Percentiles rank a stretch among this genome's conserved stretches.
Conservation (phyloP, 371 early-diverging fungal genomes). For the Zancudomyces culisetae region DNA sequence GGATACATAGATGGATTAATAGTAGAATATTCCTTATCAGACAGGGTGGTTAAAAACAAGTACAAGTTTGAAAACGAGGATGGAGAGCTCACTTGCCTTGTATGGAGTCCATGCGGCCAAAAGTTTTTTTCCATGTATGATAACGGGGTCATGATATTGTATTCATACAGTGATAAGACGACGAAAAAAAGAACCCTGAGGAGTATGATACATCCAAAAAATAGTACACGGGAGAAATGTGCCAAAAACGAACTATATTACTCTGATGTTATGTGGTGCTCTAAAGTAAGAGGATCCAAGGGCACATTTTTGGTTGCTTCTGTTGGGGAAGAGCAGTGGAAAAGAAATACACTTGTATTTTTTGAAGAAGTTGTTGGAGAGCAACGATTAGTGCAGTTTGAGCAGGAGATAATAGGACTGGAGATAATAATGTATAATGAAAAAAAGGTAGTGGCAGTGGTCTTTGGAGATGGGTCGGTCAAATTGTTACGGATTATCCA, state of each 20-base stretch:
- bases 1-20: slow-evolving; percentile 14
- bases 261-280: background rate
- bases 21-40: slow-evolving; percentile 15
- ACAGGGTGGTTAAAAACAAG: slow-evolving; percentile 7
- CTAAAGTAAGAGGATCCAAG: background rate
- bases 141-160: slow-evolving; percentile 8
- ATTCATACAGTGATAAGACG: background rate
- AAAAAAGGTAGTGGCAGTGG: background rate
- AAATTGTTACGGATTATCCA: background rate
- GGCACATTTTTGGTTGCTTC: background rate
- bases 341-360: background rate
- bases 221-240: background rate
- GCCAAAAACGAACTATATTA: background rate
- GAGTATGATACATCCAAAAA: background rate
- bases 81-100: slow-evolving; percentile 5
- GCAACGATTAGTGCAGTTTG: background rate
- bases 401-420: background rate
- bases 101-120: slow-evolving; percentile 16
- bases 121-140: slow-evolving; percentile 7
- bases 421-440: background rate
- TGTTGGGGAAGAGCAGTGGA: slow-evolving; percentile 1
- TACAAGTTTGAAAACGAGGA: slow-evolving; percentile 8
- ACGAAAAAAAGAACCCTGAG: background rate
- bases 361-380: background rate
- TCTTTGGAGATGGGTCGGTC: background rate